These are phyloP conservation scores for Eucalyptus pauciflora DNA, from an alignment of 345 rosid species.

Conservation along the genomic window DNA sequence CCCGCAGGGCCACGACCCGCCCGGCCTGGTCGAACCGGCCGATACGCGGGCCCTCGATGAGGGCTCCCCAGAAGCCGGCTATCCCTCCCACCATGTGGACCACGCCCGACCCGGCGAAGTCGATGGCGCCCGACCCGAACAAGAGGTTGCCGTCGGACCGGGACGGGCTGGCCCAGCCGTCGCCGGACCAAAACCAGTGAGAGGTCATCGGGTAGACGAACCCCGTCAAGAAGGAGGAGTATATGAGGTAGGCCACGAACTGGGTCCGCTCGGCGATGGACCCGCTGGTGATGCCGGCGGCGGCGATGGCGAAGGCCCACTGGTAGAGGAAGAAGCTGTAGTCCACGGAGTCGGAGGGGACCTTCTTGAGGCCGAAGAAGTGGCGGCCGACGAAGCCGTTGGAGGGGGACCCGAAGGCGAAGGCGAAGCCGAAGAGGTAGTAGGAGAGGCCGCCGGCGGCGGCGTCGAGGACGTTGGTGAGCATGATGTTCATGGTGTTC, in stretches of 20 bases:
- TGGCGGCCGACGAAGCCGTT: constrained; percentile 66
- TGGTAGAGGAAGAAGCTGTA: constrained; percentile 63
- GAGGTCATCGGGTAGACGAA: constrained; percentile 63
- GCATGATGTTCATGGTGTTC: constrained; percentile 83
- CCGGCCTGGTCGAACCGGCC: constrained; percentile 47
- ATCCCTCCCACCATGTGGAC: constrained; percentile 85
- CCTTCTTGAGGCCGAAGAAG: constrained; percentile 31
- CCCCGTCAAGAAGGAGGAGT: constrained; percentile 59
- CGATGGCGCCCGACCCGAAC: constrained; percentile 49
- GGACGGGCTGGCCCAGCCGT: constrained; percentile 61
- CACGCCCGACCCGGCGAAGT: constrained; percentile 79
- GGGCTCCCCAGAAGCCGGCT: constrained; percentile 70
- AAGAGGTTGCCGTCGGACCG: constrained; percentile 7
- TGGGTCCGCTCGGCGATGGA: constrained; percentile 77
- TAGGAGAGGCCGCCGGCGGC: constrained; percentile 66
- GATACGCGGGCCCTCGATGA: constrained; percentile 62
- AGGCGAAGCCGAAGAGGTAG: constrained; percentile 67
- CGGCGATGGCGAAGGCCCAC: constrained; percentile 80
- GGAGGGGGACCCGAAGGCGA: constrained; percentile 71
- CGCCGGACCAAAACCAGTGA: constrained; percentile 71
- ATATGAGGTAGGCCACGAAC: constrained; percentile 65
- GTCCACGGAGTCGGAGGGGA: constrained; percentile 16
- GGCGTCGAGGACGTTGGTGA: constrained; percentile 68
- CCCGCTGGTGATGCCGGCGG: constrained; percentile 74
- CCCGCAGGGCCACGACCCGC: constrained; percentile 37